Evolutionary conservation across 2,329 filamentous ascomycete genomes (phyloP), one percentile per base, ranked within the genome.

Genomic region (Cercospora nicotianae): DNA sequence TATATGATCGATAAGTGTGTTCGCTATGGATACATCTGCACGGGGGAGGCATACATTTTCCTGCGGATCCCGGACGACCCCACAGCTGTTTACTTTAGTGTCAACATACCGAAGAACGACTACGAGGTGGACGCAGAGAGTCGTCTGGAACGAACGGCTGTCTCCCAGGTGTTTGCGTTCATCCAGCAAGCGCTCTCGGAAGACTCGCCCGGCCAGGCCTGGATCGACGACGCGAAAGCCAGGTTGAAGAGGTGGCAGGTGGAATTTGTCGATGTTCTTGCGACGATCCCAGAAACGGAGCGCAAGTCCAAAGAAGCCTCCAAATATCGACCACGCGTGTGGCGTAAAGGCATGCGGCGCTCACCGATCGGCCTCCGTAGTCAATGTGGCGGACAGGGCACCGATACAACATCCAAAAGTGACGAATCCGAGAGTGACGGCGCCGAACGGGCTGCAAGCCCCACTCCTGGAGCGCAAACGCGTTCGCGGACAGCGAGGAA

Each of bases 1-100:
- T 69, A 69, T 45, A 69, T 67, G 65, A 60, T 65, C 48, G 57
- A 64, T 59, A 60, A 67, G 39, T 66, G 45, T 33, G 48, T 65
- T 3, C 55, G 48, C 7, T 67, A 69, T 48, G 62, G 60, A 10
- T 69, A 69, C 18, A 64, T 69, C 45, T 69, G 42, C 42, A 67
- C 62, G 23, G 55, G 42, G 20, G 61, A 67, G 57, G 66, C 62
- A 30, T 67, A 45, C 31, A 63, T 67, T 45, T 65, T 64, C 39
- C 53, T 64, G 20, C 62, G 57, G 13, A 67, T 67, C 45, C 55
- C 61, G 12, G 66, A 67, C 6, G 62, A 67, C 42, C 62, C 66
- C 5, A 60, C 23, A 2, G 5, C 60, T 31, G 39, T 62, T 42
- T 13, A 62, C 33, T 62, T 36, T 62, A 48, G 39, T 45, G 26